A percentile compares a stretch with the other conserved stretches of the same genome.
phyloP scores from a whole-genome alignment of 2,329 filamentous ascomycete species.

The Reticulascus tulasneorum region DNA sequence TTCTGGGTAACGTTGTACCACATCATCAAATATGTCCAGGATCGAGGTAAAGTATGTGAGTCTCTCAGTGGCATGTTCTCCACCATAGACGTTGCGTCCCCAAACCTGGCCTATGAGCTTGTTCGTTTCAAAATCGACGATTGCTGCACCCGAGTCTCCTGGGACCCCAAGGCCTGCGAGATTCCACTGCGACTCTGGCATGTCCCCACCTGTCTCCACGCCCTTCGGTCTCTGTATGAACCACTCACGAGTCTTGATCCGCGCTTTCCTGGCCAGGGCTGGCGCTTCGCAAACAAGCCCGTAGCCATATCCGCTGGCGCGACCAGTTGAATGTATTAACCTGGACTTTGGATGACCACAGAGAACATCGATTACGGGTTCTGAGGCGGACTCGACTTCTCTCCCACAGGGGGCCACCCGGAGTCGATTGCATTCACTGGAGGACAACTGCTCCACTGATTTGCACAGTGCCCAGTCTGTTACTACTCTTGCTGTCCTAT shows the following conservation, averaged over 20 bases:
- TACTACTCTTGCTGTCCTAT: background rate
- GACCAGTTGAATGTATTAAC: background rate
- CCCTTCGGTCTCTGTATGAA: background rate
- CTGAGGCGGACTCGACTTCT: background rate
- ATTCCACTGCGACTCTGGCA: background rate
- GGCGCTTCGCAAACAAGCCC: slow-evolving; percentile 2
- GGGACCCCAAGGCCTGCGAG: background rate
- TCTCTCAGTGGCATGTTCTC: background rate
- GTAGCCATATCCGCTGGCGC: background rate
- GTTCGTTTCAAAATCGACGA: background rate
- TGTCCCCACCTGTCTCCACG: too few relatives aligned
- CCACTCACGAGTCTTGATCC: slow-evolving; percentile 2
- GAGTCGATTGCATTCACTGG: background rate
- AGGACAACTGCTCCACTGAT: background rate
- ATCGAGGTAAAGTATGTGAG: slow-evolving; percentile 3
- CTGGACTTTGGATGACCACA: background rate
- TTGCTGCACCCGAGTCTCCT: slow-evolving; percentile 2
- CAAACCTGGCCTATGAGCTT: slow-evolving; percentile 1
- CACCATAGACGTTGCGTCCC: slow-evolving; percentile 1
- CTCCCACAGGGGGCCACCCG: background rate
- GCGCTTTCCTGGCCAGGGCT: background rate
- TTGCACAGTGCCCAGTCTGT: slow-evolving; percentile 6
- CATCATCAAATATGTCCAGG: slow-evolving; percentile 3
- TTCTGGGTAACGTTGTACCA: background rate
- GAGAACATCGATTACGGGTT: background rate